Evolutionary conservation across 139 green algal species (phyloP).

Genomic region (Chlorella sorokiniana): DNA sequence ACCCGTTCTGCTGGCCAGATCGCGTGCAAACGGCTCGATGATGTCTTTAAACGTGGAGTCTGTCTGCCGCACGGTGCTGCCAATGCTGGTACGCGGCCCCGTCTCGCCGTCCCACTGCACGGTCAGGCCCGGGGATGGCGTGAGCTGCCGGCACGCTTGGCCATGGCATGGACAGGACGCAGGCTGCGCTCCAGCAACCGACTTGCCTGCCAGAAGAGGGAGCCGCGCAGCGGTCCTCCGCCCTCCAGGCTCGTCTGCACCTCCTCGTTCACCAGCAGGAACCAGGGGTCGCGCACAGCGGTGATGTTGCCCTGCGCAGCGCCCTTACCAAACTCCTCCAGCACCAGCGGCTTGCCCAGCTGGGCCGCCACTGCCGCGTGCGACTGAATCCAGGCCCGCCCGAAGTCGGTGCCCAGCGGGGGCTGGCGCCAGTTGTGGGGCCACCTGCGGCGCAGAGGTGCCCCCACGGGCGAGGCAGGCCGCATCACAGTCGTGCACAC

Average conservation of each 20-base stretch:
- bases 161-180: neutral
- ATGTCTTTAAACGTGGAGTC: slow-evolving; percentile 22
- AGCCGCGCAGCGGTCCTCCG: slow-evolving; percentile 15
- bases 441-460: neutral
- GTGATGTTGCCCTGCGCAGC: neutral
- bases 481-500: neutral
- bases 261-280: neutral
- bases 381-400: slow-evolving; percentile 22
- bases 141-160: neutral
- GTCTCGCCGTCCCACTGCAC: slow-evolving; percentile 24
- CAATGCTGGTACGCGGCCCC: neutral
- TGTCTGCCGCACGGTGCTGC: neutral
- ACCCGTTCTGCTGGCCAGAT: neutral
- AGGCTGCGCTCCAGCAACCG: too few species aligned
- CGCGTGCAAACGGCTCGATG: neutral
- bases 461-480: neutral
- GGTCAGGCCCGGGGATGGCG: neutral
- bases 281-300: slow-evolving; percentile 22
- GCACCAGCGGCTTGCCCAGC: slow-evolving; percentile 36
- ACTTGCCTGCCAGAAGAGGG: slow-evolving; percentile 30
- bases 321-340: slow-evolving; percentile 23
- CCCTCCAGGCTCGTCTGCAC: neutral
- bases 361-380: neutral
- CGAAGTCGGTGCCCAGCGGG: slow-evolving; percentile 5
- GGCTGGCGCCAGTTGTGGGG: neutral